These are phyloP conservation scores for Ramichloridium luteum DNA, from an alignment of 2,329 filamentous ascomycete genomes.

Conservation along the genomic window DNA sequence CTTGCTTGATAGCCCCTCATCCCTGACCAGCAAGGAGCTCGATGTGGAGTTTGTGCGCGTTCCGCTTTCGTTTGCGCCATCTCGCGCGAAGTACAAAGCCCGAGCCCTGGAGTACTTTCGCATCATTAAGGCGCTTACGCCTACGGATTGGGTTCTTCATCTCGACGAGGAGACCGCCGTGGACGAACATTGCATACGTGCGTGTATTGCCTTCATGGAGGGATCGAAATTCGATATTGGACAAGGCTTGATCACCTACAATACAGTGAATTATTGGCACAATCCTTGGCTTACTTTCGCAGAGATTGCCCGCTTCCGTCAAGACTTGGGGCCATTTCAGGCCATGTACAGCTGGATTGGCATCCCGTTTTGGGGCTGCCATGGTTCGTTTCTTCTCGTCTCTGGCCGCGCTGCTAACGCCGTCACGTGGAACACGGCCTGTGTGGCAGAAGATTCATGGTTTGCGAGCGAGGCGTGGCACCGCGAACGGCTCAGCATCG, in stretches of 20 bases:
- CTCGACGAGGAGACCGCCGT: constrained; percentile 5
- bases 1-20: constrained; percentile 1
- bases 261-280: constrained; percentile 5
- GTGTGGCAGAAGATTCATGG: constrained; percentile 5
- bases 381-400: constrained; percentile 3
- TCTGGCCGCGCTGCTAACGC: constrained; percentile 2
- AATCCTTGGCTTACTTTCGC: constrained; percentile 4
- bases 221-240: constrained; percentile 2
- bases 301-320: constrained; percentile 5
- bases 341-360: constrained; percentile 1
- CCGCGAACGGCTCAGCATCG: background rate
- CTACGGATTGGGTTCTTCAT: constrained; percentile 3
- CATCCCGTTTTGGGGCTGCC: constrained; percentile 4
- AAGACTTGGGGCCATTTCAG: constrained; percentile 4
- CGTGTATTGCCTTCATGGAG: constrained; percentile 5
- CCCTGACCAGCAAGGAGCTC: background rate
- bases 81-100: constrained; percentile 2
- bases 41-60: constrained; percentile 2
- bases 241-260: constrained; percentile 5
- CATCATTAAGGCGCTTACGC: background rate
- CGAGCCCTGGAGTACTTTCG: constrained; percentile 5
- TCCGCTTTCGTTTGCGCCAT: background rate
- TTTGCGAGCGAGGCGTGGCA: constrained; percentile 1
- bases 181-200: constrained; percentile 2
- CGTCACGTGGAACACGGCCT: constrained; percentile 5